Conservation (phyloP, 331 rosid genomes). For the Quercus tomentella region DNA sequence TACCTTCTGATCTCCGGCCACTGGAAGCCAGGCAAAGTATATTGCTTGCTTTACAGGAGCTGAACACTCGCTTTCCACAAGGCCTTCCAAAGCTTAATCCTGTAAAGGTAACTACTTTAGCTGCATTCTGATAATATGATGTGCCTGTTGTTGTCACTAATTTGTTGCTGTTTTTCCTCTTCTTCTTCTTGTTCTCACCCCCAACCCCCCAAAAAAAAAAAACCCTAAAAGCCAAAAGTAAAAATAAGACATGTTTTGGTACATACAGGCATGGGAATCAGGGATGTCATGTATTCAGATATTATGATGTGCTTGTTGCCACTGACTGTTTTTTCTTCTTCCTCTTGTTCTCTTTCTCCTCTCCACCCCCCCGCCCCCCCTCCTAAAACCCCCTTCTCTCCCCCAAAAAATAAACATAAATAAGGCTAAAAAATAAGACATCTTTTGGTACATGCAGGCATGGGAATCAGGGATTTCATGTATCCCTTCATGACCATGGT, state of each 20-base stretch:
- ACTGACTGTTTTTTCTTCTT: neutral
- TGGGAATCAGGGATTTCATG: neutral
- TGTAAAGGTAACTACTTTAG: constrained; percentile 57
- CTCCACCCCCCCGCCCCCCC: neutral
- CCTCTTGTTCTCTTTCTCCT: neutral
- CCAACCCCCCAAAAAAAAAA: neutral
- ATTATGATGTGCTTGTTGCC: constrained; percentile 13
- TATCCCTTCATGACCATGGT: neutral
- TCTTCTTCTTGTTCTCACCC: neutral
- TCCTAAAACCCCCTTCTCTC: no score
- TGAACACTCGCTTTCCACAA: constrained; percentile 80
- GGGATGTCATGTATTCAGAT: neutral
- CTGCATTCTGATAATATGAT: constrained; percentile 8
- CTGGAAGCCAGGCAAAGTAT: constrained; percentile 95
- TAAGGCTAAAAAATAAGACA: neutral
- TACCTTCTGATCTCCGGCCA: constrained; percentile 94
- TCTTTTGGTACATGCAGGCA: neutral
- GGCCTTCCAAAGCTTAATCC: constrained; percentile 98
- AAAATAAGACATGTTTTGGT: neutral
- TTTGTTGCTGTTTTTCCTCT: neutral
- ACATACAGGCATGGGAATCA: neutral
- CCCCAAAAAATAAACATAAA: neutral
- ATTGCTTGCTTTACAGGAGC: constrained; percentile 89
- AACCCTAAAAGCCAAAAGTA: no score
- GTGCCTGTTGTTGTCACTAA: constrained; percentile 14